phyloP scores from a whole-genome alignment of 2,329 filamentous ascomycete species.

The Calonectria leucothoes region DNA sequence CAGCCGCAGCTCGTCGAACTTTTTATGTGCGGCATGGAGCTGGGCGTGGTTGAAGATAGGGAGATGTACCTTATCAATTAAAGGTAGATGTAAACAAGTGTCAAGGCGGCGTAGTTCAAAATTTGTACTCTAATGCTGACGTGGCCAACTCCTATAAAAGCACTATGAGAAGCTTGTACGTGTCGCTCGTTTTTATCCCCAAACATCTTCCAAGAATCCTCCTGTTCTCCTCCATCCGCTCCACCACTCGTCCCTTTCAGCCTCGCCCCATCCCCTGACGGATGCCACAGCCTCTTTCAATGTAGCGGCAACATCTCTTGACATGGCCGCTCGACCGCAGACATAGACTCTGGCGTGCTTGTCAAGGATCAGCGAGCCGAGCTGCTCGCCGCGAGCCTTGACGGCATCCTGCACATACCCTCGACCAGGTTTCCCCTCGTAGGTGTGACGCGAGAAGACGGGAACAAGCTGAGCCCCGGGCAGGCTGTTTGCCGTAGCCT shows the following conservation, averaged over 20 bases:
- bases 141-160: background rate
- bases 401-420: constrained; percentile 16
- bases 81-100: too few species aligned
- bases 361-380: background rate
- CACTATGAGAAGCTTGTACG: background rate
- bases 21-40: too few species aligned
- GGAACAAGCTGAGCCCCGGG: constrained; percentile 8
- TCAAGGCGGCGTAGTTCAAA: too few species aligned
- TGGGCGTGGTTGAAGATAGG: too few species aligned
- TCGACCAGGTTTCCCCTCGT: constrained; percentile 4
- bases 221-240: background rate
- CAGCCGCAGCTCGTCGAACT: too few species aligned
- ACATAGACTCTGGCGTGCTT: constrained; percentile 8
- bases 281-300: background rate
- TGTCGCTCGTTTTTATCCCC: background rate
- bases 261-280: background rate
- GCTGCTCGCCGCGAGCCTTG: background rate
- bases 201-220: constrained; percentile 8
- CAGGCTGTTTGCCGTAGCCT: background rate
- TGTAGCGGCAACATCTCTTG: constrained; percentile 2
- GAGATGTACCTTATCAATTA: too few species aligned
- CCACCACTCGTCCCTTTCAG: constrained; percentile 5
- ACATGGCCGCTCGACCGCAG: constrained; percentile 14
- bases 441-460: background rate
- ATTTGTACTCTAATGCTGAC: background rate